Evolutionary conservation across 805 yeast genomes (phyloP), one percentile per base, ranked within the genome.

Genomic region (Schwanniomyces occidentalis): DNA sequence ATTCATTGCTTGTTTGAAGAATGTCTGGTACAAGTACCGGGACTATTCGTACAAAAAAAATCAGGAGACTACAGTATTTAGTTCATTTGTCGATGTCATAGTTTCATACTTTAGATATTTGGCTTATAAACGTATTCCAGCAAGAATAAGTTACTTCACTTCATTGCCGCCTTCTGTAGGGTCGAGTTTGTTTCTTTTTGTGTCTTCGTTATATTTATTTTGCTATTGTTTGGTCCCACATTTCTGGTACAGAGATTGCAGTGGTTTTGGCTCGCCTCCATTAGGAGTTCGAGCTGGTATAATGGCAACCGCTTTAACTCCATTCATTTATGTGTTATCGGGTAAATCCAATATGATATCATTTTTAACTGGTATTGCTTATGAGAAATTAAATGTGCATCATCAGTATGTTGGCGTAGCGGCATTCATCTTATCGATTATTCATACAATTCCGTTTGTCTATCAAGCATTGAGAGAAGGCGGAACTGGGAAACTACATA

Each of bases 261-360:
- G 55, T 4, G 78, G 76, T 0, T 76, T 76, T 51, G 83, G 82
- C 2, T 63, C 78, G 3, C 78, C 82, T n/a, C 82, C 82, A 7
- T 40, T 78, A 22, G 78, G 78, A 0, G 69, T 73, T 1, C 52
- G 82, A 30, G 60, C 80, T 1, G 82, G 81, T 2, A 41, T 74
- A 18, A 67, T 71, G 69, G 67, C 76, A 1, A 56, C 66, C 20
- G 76, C 78, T 0, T 53, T 76, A 28, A 61, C 73, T 6, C 82
- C 82, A 0, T 72, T 75, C 46, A 52, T 76, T 24, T 65, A 68
- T 35, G 57, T 75, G 3, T 48, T 76, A 37, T 67, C 78, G 0
- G 82, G 82, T 2, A 77, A 78, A 49, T 50, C 75, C 5, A 78
- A 76, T 48, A 45, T 75, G 34, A 64, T 76, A 26, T 63, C 76